Conservation (phyloP, 108 stramenopile genomes). For the Seminavis robusta region DNA sequence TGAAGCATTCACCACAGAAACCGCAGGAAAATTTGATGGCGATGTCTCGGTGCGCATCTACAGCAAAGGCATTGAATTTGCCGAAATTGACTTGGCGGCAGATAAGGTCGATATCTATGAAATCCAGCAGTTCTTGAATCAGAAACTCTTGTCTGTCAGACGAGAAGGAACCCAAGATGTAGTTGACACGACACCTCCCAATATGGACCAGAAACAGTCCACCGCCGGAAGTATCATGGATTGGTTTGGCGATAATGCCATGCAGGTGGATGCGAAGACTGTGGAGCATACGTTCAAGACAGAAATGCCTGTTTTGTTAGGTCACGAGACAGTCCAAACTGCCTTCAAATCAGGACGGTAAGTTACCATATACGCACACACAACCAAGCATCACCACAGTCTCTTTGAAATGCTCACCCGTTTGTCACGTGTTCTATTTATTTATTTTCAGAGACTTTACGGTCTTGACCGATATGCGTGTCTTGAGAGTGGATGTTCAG, state of each 20-base stretch:
- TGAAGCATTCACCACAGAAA: conserved; percentile 40
- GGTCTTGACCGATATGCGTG: conserved; percentile 25
- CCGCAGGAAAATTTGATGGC: conserved; percentile 43
- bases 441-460: no score
- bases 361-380: no score
- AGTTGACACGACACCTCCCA: no score
- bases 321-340: conserved; percentile 40
- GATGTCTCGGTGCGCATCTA: conserved; percentile 32
- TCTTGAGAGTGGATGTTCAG: conserved; percentile 43
- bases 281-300: conserved; percentile 31
- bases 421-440: no score
- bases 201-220: conserved; percentile 35
- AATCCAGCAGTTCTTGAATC: conserved; percentile 35
- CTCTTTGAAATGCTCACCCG: no score
- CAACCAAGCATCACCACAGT: no score
- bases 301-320: conserved; percentile 17
- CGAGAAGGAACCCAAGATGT: no score
- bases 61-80: conserved; percentile 25
- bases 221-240: no score
- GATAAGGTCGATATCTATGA: conserved; percentile 28
- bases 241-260: conserved; percentile 43
- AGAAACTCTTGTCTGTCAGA: conserved; percentile 16
- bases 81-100: conserved; percentile 28
- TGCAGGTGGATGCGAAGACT: conserved; percentile 18
- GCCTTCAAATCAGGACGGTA: conserved; percentile 51